A percentile compares a stretch with the other conserved stretches of the same genome.
Evolutionary conservation across 495 filamentous ascomycete species (phyloP).

Genomic region (Daldinia caldariorum): DNA sequence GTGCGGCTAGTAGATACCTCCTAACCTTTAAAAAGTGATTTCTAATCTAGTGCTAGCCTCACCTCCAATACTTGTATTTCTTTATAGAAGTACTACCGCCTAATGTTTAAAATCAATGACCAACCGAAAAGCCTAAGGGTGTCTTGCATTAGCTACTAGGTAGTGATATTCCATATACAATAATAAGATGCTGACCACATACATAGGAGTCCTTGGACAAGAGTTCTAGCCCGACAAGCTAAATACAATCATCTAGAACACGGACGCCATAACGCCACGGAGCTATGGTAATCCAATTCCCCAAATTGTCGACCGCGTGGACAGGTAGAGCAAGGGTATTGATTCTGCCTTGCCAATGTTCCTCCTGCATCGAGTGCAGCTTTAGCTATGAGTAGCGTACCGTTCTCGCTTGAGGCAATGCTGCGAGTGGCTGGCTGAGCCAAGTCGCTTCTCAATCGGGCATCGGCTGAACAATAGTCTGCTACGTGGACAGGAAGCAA

Average conservation of each 20-base stretch:
- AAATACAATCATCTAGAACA: neutral
- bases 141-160: neutral
- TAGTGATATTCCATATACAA: neutral
- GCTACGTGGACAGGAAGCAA: neutral
- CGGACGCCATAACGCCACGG: neutral
- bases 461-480: conserved; percentile 34
- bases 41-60: no score
- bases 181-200: neutral
- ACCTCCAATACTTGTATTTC: no score
- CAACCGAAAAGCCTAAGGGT: no score
- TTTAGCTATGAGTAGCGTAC: conserved; percentile 20
- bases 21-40: no score
- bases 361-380: conserved; percentile 12
- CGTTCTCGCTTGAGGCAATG: conserved; percentile 19
- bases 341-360: conserved; percentile 40
- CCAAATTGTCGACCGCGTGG: no score
- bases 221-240: neutral
- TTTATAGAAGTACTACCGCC: no score
- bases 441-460: conserved; percentile 24
- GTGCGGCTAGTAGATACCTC: no score
- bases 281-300: neutral
- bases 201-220: neutral
- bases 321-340: no score
- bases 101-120: no score
- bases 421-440: conserved; percentile 30